A percentile compares a stretch with the other conserved stretches of the same genome.
These are phyloP conservation scores for Cladosporium sphaerospermum DNA, from an alignment of 2,329 filamentous ascomycete species.

Conservation along the genomic window DNA sequence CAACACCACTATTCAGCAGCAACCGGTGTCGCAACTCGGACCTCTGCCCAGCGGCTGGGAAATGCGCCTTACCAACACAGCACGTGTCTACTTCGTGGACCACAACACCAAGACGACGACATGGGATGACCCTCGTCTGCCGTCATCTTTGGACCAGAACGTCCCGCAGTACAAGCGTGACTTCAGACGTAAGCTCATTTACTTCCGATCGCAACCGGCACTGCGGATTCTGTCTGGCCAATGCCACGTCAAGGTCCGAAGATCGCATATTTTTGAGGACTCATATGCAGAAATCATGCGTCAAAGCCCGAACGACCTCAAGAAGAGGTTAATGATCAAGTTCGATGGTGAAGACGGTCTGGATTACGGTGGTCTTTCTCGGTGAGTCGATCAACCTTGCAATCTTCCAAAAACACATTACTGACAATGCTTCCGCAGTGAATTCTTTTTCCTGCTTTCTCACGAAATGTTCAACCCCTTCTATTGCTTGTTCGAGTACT, in stretches of 20 bases:
- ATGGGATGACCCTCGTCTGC: constrained; percentile 93
- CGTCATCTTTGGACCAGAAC: constrained; percentile 94
- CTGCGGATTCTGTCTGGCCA: constrained; percentile 93
- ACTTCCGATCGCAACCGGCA: constrained; percentile 96
- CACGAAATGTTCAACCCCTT: constrained; percentile 99
- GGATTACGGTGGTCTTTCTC: constrained; percentile 93
- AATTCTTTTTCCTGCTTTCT: constrained; percentile 98
- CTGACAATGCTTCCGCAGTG: constrained; percentile 47
- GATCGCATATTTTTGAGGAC: constrained; percentile 97
- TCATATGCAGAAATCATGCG: constrained; percentile 98
- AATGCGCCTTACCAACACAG: constrained; percentile 98
- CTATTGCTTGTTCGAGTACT: constrained; percentile 99
- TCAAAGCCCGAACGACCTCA: constrained; percentile 88
- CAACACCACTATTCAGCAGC: constrained; percentile 86
- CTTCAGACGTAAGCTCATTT: constrained; percentile 95
- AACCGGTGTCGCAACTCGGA: constrained; percentile 93
- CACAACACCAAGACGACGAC: constrained; percentile 99
- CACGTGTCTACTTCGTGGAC: constrained; percentile 96
- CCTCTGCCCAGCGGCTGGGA: constrained; percentile 97
- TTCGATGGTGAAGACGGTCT: constrained; percentile 97
- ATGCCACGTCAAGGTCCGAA: constrained; percentile 94
- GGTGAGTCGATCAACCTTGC: constrained; percentile 38
- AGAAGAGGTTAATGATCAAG: constrained; percentile 99
- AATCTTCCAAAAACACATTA: background rate
- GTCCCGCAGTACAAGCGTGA: constrained; percentile 99